Percentiles rank a stretch among this genome's conserved stretches.
phyloP scores from a whole-genome alignment of 2,329 filamentous ascomycete species.

The Cladosporium sp. region DNA sequence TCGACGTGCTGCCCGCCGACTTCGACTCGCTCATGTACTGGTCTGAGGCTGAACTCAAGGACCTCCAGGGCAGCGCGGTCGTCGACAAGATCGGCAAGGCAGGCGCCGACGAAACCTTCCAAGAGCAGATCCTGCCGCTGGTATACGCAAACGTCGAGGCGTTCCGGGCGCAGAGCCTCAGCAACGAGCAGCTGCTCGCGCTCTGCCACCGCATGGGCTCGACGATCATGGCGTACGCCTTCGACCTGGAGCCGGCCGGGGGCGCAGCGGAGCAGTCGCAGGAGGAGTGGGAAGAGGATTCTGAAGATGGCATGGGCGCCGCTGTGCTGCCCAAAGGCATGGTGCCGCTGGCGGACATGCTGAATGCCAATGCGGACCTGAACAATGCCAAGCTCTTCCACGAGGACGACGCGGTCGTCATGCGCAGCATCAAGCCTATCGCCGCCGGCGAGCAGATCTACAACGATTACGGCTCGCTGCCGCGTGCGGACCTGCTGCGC shows the following conservation, averaged over 20 bases:
- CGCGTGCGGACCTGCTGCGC: slow-evolving; percentile 73
- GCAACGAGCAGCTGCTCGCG: slow-evolving; percentile 44
- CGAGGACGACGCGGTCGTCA: slow-evolving; percentile 41
- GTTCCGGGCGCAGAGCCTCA: slow-evolving; percentile 36
- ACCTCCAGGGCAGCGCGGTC: slow-evolving; percentile 73
- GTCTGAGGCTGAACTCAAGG: slow-evolving; percentile 60
- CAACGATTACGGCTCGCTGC: slow-evolving; percentile 83
- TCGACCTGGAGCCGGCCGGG: slow-evolving; percentile 59
- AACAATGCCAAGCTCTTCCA: slow-evolving; percentile 69
- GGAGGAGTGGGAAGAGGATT: slow-evolving; percentile 37
- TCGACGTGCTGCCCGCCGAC: slow-evolving; percentile 61
- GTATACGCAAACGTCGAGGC: slow-evolving; percentile 34
- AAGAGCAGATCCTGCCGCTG: slow-evolving; percentile 50
- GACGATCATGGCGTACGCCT: slow-evolving; percentile 88
- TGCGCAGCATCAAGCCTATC: slow-evolving; percentile 41
- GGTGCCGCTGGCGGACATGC: slow-evolving; percentile 83
- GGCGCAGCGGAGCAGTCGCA: slow-evolving; percentile 44
- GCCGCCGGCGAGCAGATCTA: slow-evolving; percentile 67
- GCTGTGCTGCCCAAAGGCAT: slow-evolving; percentile 60
- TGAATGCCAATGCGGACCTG: slow-evolving; percentile 76
- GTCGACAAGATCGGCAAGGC: slow-evolving; percentile 67
- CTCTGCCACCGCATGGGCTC: slow-evolving; percentile 76
- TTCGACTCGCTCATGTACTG: slow-evolving; percentile 94
- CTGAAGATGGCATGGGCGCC: slow-evolving; percentile 36
- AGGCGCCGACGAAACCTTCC: slow-evolving; percentile 65